A percentile compares a stretch with the other conserved stretches of the same genome.
phyloP scores from a whole-genome alignment of 2,329 filamentous ascomycete species.

The Claviceps quebecensis region DNA sequence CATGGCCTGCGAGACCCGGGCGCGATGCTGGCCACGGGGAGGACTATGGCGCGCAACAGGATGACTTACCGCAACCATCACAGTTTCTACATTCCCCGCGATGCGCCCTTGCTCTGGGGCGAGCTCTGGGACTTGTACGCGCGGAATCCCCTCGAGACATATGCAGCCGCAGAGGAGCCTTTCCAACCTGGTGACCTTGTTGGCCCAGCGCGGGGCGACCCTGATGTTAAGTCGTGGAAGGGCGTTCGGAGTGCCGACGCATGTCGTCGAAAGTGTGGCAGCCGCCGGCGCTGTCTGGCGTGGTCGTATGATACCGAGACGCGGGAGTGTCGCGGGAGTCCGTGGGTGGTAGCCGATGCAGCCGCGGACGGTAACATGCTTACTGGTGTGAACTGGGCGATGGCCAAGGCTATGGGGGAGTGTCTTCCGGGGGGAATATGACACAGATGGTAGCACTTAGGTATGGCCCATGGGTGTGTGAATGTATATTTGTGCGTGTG shows the following conservation, averaged over 20 bases:
- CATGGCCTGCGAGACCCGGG: conserved; percentile 32
- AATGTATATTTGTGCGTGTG: not conserved
- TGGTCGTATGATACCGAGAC: conserved; percentile 33
- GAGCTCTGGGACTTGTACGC: conserved; percentile 37
- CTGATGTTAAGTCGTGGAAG: conserved; percentile 17
- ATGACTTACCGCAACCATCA: not conserved
- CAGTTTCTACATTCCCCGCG: not conserved
- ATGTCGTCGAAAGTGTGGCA: conserved; percentile 28
- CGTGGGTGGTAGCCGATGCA: conserved; percentile 35
- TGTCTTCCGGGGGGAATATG: not conserved
- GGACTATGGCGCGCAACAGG: conserved; percentile 22
- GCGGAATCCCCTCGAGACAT: conserved; percentile 23
- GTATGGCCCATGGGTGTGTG: not conserved
- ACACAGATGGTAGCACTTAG: not conserved
- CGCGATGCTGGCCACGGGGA: conserved; percentile 31
- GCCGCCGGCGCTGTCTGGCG: conserved; percentile 29
- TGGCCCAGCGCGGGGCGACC: conserved; percentile 31
- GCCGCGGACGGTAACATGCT: conserved; percentile 4
- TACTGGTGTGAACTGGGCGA: conserved; percentile 20
- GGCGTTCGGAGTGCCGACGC: conserved; percentile 24
- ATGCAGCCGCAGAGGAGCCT: conserved; percentile 15
- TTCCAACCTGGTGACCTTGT: conserved; percentile 32
- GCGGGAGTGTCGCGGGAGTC: conserved; percentile 29
- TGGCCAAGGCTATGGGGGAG: conserved; percentile 12
- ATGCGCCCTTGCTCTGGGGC: conserved; percentile 32